Evolutionary conservation across 306 rosid genomes (phyloP).

Genomic region (Mucuna pruriens): DNA sequence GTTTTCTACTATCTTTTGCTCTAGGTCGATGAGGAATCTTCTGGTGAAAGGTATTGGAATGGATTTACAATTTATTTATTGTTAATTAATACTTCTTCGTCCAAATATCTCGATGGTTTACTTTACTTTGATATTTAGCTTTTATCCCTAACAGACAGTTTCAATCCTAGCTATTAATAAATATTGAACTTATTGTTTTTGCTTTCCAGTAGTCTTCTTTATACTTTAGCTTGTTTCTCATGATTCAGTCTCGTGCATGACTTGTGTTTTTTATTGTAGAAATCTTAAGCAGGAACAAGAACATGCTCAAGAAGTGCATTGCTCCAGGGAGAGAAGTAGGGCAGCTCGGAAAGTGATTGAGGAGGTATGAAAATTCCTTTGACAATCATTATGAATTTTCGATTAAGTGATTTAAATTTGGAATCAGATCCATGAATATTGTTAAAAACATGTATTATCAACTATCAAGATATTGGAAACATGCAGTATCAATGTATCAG

Average conservation of each 20-base stretch:
- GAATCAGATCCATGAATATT: constrained; percentile 31
- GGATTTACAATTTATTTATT: constrained; percentile 18
- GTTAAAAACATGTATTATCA: not conserved
- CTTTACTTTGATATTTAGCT: constrained; percentile 4
- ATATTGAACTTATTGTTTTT: not conserved
- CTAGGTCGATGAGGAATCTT: constrained; percentile 62
- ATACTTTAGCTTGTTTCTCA: constrained; percentile 12
- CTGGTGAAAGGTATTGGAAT: constrained; percentile 63
- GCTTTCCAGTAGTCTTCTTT: constrained; percentile 26
- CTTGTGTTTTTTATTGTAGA: constrained; percentile 45
- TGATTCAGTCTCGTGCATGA: constrained; percentile 6
- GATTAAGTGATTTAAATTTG: constrained; percentile 24
- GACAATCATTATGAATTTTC: constrained; percentile 1
- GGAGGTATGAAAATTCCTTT: constrained; percentile 56
- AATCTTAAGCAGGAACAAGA: constrained; percentile 51
- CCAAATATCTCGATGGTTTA: not conserved
- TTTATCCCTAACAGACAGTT: not conserved
- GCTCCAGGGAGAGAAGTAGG: constrained; percentile 94
- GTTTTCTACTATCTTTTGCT: constrained; percentile 37
- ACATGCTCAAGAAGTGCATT: constrained; percentile 67
- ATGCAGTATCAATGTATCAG: not conserved
- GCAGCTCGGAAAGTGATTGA: constrained; percentile 75
- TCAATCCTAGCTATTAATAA: not conserved
- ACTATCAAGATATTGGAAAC: not conserved
- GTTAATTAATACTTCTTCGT: not conserved